Evolutionary conservation across 768 basidiomycete genomes (phyloP), one percentile per base, ranked within the genome.

Genomic region (Rhodotorula paludigena): DNA sequence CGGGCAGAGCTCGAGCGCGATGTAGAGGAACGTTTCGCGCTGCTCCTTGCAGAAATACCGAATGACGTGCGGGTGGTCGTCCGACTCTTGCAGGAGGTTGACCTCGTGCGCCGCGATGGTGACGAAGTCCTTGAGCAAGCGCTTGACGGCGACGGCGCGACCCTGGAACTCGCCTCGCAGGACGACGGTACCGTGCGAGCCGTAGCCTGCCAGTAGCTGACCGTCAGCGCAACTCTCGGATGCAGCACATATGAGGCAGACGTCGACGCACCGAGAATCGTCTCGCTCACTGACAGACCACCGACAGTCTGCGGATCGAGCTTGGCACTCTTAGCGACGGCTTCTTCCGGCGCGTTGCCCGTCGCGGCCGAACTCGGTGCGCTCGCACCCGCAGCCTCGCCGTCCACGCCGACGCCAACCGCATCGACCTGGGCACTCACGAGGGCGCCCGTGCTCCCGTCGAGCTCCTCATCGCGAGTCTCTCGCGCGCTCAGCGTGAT

Each of bases 21-120:
- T 98, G 79, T 94, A 98, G 16, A 98, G 85, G 82, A 98, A 98
- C 75, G 89, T 92, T 30, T 86, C 86, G 36, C 89, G 89, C 7
- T 88, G 82, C 81, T 98, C 94, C 81, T 98, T 92, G 79, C 91
- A 98, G 79, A 92, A 99, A 77, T 99, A 96, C 36, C 92, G 88
- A 74, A 98, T 93, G 77, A 99, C 96, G 80, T 99, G 97, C 25
- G 92, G 92, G 75, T 99, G 96, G 77, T 94, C 92, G 81, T 99
- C 96, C 54, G 90, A 89, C 77, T 96, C 92, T 80, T 97, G 92
- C 15, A 99, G 83, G 47, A 99, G 85, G 75, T 86, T 86, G 35
- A 98, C 92, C 81, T 99, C 96, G 54, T 93, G 89, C 7, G 87
- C 83, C 12, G 93, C 93, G 44, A 99, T 85, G 0, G 92, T 94